These are phyloP conservation scores for Erysiphe neolycopersici DNA, from an alignment of 2,329 filamentous ascomycete species.

Conservation along the genomic window DNA sequence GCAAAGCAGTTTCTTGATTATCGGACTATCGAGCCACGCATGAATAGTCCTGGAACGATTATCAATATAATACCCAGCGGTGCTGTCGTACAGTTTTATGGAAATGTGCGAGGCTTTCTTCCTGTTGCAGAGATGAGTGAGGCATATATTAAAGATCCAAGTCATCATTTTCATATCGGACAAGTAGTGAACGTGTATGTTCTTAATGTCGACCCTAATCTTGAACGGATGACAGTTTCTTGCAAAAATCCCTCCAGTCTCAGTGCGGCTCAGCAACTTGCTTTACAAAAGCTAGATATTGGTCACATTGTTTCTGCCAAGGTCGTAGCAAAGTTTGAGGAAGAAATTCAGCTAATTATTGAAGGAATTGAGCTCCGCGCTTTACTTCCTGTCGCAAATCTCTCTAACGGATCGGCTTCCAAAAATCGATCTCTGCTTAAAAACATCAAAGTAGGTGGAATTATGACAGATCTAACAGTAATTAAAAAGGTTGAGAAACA, in stretches of 20 bases:
- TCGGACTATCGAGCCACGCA: slow-evolving; percentile 42
- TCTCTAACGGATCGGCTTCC: slow-evolving; percentile 58
- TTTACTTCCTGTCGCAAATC: slow-evolving; percentile 46
- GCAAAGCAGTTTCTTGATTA: slow-evolving; percentile 53
- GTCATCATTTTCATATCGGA: slow-evolving; percentile 66
- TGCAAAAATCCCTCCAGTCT: slow-evolving; percentile 74
- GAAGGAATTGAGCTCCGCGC: slow-evolving; percentile 50
- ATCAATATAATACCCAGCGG: slow-evolving; percentile 54
- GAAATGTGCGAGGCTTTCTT: slow-evolving; percentile 56
- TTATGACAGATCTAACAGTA: slow-evolving; percentile 54
- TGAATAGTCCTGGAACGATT: slow-evolving; percentile 65
- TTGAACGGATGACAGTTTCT: slow-evolving; percentile 54
- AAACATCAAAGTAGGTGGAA: slow-evolving; percentile 63
- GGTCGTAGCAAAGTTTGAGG: slow-evolving; percentile 55
- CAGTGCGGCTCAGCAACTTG: slow-evolving; percentile 46
- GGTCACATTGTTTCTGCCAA: slow-evolving; percentile 54
- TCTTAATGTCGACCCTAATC: slow-evolving; percentile 48
- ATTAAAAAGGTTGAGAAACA: slow-evolving; percentile 64
- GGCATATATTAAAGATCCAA: slow-evolving; percentile 71
- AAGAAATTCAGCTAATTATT: slow-evolving; percentile 54
- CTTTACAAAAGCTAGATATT: slow-evolving; percentile 44
- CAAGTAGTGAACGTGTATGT: slow-evolving; percentile 82
- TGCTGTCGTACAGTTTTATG: slow-evolving; percentile 83
- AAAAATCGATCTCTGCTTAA: slow-evolving; percentile 56
- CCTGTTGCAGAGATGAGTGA: slow-evolving; percentile 96